Conservation (phyloP, 2,329 filamentous ascomycete species). For the Gliomastix tumulicola region DNA sequence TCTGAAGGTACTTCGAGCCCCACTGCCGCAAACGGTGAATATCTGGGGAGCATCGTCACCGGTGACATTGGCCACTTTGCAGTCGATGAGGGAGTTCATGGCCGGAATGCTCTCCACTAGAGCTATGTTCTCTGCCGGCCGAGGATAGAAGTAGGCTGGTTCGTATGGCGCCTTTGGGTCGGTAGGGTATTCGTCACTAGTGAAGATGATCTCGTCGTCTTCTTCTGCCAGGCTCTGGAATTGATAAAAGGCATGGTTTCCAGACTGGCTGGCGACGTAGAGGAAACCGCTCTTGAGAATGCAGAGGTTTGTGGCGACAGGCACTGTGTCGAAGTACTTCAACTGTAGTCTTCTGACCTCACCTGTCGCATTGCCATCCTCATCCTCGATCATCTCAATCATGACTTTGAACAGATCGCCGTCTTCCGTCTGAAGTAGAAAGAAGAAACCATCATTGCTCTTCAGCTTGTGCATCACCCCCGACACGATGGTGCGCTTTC, state of each 20-base stretch:
- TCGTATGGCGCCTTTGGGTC: constrained; percentile 67
- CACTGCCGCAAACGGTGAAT: constrained; percentile 84
- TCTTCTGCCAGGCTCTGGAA: constrained; percentile 97
- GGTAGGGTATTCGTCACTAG: constrained; percentile 73
- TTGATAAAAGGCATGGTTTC: constrained; percentile 92
- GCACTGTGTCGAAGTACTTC: constrained; percentile 97
- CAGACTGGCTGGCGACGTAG: constrained; percentile 85
- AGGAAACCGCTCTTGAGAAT: constrained; percentile 95
- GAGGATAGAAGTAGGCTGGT: constrained; percentile 79
- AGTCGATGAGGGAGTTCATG: constrained; percentile 86
- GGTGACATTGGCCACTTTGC: constrained; percentile 84
- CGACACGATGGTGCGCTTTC: constrained; percentile 79
- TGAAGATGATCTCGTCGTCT: constrained; percentile 81
- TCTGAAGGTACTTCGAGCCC: constrained; percentile 82
- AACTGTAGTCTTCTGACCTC: constrained; percentile 82
- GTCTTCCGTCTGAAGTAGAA: constrained; percentile 90
- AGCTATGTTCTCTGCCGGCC: constrained; percentile 73
- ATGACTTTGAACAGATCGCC: constrained; percentile 98
- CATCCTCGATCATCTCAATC: constrained; percentile 81
- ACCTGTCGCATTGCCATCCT: constrained; percentile 68
- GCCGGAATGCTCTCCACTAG: constrained; percentile 80
- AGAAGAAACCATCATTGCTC: constrained; percentile 75
- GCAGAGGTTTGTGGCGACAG: constrained; percentile 77
- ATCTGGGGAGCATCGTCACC: constrained; percentile 95
- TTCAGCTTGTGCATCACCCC: constrained; percentile 98